Evolutionary conservation across 352 stramenopile species (phyloP), one percentile per base, ranked within the genome.

Genomic region (Pythium phragmitis): DNA sequence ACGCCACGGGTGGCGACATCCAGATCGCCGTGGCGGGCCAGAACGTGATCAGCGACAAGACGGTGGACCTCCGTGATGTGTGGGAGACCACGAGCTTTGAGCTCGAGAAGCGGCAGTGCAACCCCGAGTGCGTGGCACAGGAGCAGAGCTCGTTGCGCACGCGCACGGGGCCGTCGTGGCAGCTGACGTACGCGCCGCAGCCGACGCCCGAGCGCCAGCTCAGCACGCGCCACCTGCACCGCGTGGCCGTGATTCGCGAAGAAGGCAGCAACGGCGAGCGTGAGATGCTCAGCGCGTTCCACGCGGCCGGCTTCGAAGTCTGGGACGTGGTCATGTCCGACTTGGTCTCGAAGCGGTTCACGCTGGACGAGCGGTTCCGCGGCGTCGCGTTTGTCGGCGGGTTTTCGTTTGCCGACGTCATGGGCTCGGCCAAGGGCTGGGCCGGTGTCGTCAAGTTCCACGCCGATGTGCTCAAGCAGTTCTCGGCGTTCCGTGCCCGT

Each of bases 31-130:
- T 98, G 36, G 88, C 97, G 48, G 95, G 94, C 54, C 68, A 86
- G 53, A 76, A 77, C 49, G 79, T 83, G 30, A 64, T 97, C n/a
- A 53, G 84, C 41, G 87, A 92, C 34, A 75, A 85, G 54, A 92
- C 88, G 61, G 72, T 83, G 9, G 77, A 90, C 55, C 79, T 99
- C 43, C 90, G 97, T 56, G 94, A 99, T 70, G 85, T 98, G 57
- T 99, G 97, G 97, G 98, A 99, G 71, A 88, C 92, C 8, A 99
- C 97, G n/a, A 98, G 92, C 65, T 99, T 99, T 69, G 89, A 97
- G 77, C 83, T 99, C 14, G 98, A 99, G 70, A 96, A 98, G 74
- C 88, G 92, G 52, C 98, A 99, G 76, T 89, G 96, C 76, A 98
- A 99, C 82, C 96, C 92, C 7, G 85, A 94, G 21, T 99, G 96